Conservation (phyloP, 257 asterid species). For the Fraxinus excelsior region DNA sequence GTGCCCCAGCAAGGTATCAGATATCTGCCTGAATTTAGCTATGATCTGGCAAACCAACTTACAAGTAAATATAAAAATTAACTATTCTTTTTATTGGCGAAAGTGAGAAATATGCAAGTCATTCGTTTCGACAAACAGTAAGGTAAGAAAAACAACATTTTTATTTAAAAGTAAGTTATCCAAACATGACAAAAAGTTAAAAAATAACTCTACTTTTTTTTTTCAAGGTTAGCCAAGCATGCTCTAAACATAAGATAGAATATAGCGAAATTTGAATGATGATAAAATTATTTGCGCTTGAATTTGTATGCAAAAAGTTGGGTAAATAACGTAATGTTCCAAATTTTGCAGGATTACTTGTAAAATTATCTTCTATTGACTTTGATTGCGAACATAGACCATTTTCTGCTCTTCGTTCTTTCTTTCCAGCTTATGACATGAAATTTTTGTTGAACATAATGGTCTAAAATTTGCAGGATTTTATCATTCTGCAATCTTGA, state of each 20-base stretch:
- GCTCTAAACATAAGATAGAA: not conserved
- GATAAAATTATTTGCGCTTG: not conserved
- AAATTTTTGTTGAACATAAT: not conserved
- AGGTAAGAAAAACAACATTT: too few species aligned
- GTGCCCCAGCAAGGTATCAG: not conserved
- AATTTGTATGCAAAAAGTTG: not conserved
- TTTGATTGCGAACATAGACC: not conserved
- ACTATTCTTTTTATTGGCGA: not conserved
- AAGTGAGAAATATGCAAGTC: not conserved
- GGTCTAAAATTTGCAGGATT: constrained; percentile 54
- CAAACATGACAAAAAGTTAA: not conserved
- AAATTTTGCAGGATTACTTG: not conserved
- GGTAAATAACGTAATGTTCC: not conserved
- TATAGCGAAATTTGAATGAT: not conserved
- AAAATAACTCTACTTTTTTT: not conserved
- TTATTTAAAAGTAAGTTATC: not conserved
- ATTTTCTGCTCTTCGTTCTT: not conserved
- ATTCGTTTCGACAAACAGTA: not conserved
- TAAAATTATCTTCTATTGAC: not conserved
- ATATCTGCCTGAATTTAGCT: not conserved
- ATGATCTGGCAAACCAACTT: not conserved
- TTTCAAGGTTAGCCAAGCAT: not conserved
- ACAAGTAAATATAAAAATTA: not conserved
- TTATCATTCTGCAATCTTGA: constrained; percentile 84
- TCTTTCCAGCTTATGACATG: not conserved